Evolutionary conservation across 2,329 filamentous ascomycete genomes (phyloP), one percentile per base, ranked within the genome.

Genomic region (Sarocladium kiliense): DNA sequence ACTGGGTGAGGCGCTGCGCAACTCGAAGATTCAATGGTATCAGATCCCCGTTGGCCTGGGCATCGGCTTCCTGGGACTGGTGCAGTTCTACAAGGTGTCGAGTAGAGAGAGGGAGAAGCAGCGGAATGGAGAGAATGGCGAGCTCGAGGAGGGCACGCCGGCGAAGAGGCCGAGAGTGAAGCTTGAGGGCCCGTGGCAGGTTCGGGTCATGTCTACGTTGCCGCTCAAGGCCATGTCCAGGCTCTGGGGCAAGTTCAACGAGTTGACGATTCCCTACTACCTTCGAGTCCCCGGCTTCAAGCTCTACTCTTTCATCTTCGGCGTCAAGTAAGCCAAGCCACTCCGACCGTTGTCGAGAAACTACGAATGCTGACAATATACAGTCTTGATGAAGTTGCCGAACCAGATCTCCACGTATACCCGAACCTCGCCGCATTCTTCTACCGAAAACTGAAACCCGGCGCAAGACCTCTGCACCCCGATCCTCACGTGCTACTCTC

Each of bases 371-470:
- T 55, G 64, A 69, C 54, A 71, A 59, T n/a, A 9, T 16, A 37
- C 65, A 88, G 86, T 68, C 81, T 99, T 56, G 82, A 87, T 57
- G 94, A 99, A 74, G 86, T 97, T 18, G 83, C 86, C 30, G 92
- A 99, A 67, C 84, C 87, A 18, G 94, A 99, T 64, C 83, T 99
- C 19, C 91, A 89, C 68, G 82, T 82, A 49, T 99, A 94, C 69
- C 89, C 91, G 19, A 99, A 99, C 67, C 84, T 99, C 39, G 91
- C 93, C 5, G 85, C 93, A 57, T 99, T 99, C 78, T 99, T 99
- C 77, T 99, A 97, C 71, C 90, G 94, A 58, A 91, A 86, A 1
- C 79, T 99, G 58, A 97, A 97, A 70, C 91, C 93, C 5, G 93
- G 92, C 32, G 84, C 81, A 12, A 86, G 94, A 25, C 92, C 92